Evolutionary conservation across 345 rosid species (phyloP).

Genomic region (Ceriops tagal): DNA sequence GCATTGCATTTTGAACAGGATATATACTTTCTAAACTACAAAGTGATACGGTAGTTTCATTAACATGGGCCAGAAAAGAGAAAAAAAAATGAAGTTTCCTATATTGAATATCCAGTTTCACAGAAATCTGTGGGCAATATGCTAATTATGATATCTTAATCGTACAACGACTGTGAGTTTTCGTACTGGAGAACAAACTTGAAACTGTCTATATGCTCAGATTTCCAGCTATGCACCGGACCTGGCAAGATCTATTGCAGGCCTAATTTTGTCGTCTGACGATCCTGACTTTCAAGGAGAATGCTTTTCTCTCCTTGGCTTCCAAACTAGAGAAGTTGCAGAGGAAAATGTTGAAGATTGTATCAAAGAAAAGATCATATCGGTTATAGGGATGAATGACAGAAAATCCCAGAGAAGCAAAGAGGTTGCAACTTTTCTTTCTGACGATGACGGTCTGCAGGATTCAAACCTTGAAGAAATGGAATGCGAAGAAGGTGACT

Average conservation of each 20-base stretch:
- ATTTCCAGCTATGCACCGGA: constrained; percentile 77
- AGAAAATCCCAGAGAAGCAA: constrained; percentile 53
- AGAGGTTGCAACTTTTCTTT: constrained; percentile 53
- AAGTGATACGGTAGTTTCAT: no score
- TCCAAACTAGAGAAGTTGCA: constrained; percentile 37
- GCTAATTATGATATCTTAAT: neutral
- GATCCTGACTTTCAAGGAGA: constrained; percentile 68
- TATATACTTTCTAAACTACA: no score
- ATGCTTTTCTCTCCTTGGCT: constrained; percentile 72
- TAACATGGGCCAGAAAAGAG: no score
- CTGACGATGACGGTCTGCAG: constrained; percentile 39
- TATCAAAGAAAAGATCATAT: constrained; percentile 60
- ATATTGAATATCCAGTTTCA: no score
- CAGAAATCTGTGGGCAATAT: neutral
- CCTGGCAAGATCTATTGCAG: constrained; percentile 77
- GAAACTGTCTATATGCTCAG: constrained; percentile 32
- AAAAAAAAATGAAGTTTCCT: no score
- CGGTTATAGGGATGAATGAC: constrained; percentile 63
- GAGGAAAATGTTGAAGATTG: constrained; percentile 46
- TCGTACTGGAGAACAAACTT: neutral
- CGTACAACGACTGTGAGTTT: neutral
- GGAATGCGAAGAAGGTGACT: constrained; percentile 46
- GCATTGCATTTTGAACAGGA: no score
- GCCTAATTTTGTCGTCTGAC: constrained; percentile 65
- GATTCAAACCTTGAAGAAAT: constrained; percentile 38